Base-by-base conservation (phyloP, 345 rosid genomes). In the Boechera divaricarpa region DNA sequence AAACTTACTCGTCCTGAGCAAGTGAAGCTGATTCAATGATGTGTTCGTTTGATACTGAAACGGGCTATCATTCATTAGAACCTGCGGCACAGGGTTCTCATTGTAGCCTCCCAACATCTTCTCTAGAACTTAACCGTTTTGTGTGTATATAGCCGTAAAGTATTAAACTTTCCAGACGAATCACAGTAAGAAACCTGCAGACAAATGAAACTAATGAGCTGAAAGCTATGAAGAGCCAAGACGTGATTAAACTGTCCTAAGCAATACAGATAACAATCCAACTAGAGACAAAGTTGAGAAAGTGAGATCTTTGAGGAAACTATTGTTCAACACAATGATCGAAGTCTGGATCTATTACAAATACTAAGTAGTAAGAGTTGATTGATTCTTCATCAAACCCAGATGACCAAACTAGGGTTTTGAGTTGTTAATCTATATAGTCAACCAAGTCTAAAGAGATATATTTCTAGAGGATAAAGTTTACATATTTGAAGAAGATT, bases 21-120 rank as follows among this genome's bases (percentile, higher is more conserved):
- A 79, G 77, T 89, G 93, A 68, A 88, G 88, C 77, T 89, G 94
- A 82, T 86, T 89, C 55, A 68, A 38, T 24, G 97, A 74, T 77
- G 81, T 53, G 67, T 85, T 88, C 4, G 86, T 33, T 79, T 89
- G 98, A 80, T 88, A 88, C 35, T 81, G 90, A 55, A 87, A 83
- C 67, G 52, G 86, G 72, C 81, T 84, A 67, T 88, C 88, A 48
- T 86, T 88, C 72, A 86, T 45, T 41, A 80, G 72, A 72, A 74
- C 84, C 28, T 89, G 94, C 55, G 82, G 83, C 64, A 79, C 72
- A 73, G 86, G 77, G 85, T 82, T 90, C 31, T 72, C 77, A 12
- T 82, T 87, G 85, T 83, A 86, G 72, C 93, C 90, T 78, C 91
- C 88, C 63, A 93, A 79, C 98, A 93, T 92, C 60, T 79, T 80